Conservation (phyloP, 305 asterid genomes). For the Fraxinus baroniana region DNA sequence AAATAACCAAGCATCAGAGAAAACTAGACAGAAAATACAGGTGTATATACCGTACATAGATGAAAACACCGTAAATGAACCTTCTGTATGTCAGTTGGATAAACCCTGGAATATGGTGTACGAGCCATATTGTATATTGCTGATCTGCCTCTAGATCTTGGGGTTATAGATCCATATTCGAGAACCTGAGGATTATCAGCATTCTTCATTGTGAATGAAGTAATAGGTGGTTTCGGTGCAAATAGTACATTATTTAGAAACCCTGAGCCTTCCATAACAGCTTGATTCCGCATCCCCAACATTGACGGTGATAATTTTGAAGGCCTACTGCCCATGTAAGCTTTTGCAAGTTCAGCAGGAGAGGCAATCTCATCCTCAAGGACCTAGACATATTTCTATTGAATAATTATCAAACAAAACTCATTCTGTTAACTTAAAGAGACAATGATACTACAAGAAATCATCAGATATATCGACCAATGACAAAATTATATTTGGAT, state of each 20-base stretch:
- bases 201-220: slow-evolving; percentile 40
- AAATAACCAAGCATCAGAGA: slow-evolving; percentile 19
- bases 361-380: slow-evolving; percentile 57
- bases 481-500: neutral
- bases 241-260: slow-evolving; percentile 32
- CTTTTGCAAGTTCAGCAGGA: slow-evolving; percentile 87
- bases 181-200: slow-evolving; percentile 40
- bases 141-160: slow-evolving; percentile 73
- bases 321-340: slow-evolving; percentile 77
- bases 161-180: slow-evolving; percentile 58
- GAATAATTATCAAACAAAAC: slow-evolving; percentile 13
- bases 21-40: slow-evolving; percentile 3
- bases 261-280: slow-evolving; percentile 42
- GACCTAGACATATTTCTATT: slow-evolving; percentile 43
- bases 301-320: slow-evolving; percentile 63
- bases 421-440: slow-evolving; percentile 7
- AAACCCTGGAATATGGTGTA: slow-evolving; percentile 54
- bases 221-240: slow-evolving; percentile 45
- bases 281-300: slow-evolving; percentile 51
- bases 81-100: slow-evolving; percentile 39
- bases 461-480: slow-evolving; percentile 1
- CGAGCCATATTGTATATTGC: slow-evolving; percentile 63
- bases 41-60: neutral
- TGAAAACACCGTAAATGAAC: slow-evolving; percentile 22
- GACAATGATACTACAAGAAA: slow-evolving; percentile 1